Base-by-base conservation (phyloP, 1,284 basidiomycete species). In the Boletus holoroseus region DNA sequence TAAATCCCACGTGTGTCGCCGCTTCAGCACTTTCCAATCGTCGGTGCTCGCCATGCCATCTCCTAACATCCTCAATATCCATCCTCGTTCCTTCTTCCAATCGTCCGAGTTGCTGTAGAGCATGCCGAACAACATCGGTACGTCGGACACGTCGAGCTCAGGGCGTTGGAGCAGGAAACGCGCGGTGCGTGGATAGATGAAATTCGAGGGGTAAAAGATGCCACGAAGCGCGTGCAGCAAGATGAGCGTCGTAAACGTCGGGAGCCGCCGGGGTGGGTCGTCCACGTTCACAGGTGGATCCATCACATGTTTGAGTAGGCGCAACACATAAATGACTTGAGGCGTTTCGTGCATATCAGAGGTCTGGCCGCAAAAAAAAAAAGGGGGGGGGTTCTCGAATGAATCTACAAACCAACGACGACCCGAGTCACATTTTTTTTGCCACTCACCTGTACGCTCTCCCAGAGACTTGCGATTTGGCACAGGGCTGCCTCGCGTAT, bases 1-100 rank as follows among this genome's bases (percentile, higher is more conserved):
- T 27, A 95, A 72, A 54, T 92, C 88, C 87, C 91, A 94, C 0
- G 89, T 91, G 64, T 93, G 89, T 27, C 94, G 71, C 39, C 91
- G 75, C 60, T 83, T 84, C 53, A 94, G 71, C 1, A 93, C 78
- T 31, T 75, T 76, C 91, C 93, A 95, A 60, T 96, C 94, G 49
- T 80, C 76, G 0, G 73, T 73, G 31, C 79, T 78, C 50, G 76
- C 74, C 75, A 92, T 83, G 0, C 88, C 89, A 58, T 95, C 91
- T 0, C 84, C 75, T 32, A 97, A 35, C 64, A 64, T 64, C 24
- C 11, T 77, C 37, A 97, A 71, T 43, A 97, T 93, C 93, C 93
- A 97, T 2, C 76, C 75, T 18, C 92, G 76, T 62, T 97, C 91
- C 62, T 83, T 85, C 70, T 83, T 86, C 82, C 88, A 90, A 27